A percentile compares a stretch with the other conserved stretches of the same genome.
Evolutionary conservation across 2,329 filamentous ascomycete genomes (phyloP).

Genomic region (Pestalotiopsis sp.): DNA sequence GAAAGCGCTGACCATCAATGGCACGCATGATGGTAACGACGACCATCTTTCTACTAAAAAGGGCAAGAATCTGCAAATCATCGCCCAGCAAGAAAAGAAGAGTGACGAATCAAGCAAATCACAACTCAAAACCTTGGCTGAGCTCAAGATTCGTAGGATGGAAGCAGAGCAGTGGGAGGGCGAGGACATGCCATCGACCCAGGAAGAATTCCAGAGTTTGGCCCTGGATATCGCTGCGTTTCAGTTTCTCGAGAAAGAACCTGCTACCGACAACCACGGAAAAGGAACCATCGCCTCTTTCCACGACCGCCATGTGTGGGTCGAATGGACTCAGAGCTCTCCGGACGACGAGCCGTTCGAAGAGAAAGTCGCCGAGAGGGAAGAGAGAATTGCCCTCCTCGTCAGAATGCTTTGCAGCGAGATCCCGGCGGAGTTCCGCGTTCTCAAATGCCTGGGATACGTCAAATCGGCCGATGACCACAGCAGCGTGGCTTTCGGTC

Average conservation of each 20-base stretch:
- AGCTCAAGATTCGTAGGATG: background rate
- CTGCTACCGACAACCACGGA: too few species aligned
- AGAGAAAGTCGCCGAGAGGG: background rate
- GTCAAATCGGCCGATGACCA: background rate
- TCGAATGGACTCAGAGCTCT: background rate
- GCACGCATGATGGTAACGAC: too few species aligned
- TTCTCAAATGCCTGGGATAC: constrained; percentile 15
- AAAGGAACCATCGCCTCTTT: too few species aligned
- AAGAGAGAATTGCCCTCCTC: background rate
- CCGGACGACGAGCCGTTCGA: background rate
- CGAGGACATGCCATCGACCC: too few species aligned
- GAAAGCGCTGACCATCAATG: too few species aligned
- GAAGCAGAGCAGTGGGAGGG: too few species aligned
- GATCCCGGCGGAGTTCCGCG: constrained; percentile 9
- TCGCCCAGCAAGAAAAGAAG: background rate
- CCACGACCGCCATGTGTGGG: too few species aligned
- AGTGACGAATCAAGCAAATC: background rate
- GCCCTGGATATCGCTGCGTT: constrained; percentile 7
- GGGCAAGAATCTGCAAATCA: too few species aligned
- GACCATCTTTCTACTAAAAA: too few species aligned
- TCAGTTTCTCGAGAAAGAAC: too few species aligned
- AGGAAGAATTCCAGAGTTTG: too few species aligned
- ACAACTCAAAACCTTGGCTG: background rate
- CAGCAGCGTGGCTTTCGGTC: constrained; percentile 1
- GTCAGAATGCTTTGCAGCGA: constrained; percentile 8